Evolutionary conservation across 352 stramenopile genomes (phyloP), one percentile per base, ranked within the genome.

Genomic region (Phytopythium mirpurense): DNA sequence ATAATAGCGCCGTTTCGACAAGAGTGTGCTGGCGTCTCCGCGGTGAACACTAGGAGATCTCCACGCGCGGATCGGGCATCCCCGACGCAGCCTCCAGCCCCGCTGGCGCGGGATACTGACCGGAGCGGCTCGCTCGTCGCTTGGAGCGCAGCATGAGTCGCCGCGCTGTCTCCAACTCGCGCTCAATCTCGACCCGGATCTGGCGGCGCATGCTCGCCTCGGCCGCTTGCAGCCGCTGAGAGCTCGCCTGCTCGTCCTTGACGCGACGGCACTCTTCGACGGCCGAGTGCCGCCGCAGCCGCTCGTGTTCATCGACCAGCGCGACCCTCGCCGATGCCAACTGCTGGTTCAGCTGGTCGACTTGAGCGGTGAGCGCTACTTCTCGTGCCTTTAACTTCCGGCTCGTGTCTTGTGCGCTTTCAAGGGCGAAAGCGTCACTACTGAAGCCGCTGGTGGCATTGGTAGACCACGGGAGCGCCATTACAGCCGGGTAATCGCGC

Each of bases 111-210:
- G 9, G 29, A 32, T 9, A 9, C 29, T 5, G 9, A 32, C 29
- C 29, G 1, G 29, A 42, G 11, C 9, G 36, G 11, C 38, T 37
- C 27, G 27, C 29, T 19, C 36, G 57, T 35, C 56, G 58, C 40
- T 74, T 74, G 38, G 40, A 61, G 56, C 57, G 60, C 41, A 75
- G 65, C 52, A 78, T 56, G 37, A 68, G 60, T 2, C 81, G 62
- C 19, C 78, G 61, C 23, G 68, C 49, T 0, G 67, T 68, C 40
- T 92, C 74, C 2, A 83, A 56, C 46, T 88, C 72, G n/a, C 68
- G 67, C 59, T 90, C 81, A 2, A 92, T 61, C 19, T 88, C 81
- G 34, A 75, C 46, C 15, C 78, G 78, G 54, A 90, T 83, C 16
- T 83, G 57, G 26, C 64, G 52, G 2, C 78, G 65, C 61, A 79